These are phyloP conservation scores for Xylariaceae sp. DNA, from an alignment of 2,329 filamentous ascomycete species.

Conservation along the genomic window DNA sequence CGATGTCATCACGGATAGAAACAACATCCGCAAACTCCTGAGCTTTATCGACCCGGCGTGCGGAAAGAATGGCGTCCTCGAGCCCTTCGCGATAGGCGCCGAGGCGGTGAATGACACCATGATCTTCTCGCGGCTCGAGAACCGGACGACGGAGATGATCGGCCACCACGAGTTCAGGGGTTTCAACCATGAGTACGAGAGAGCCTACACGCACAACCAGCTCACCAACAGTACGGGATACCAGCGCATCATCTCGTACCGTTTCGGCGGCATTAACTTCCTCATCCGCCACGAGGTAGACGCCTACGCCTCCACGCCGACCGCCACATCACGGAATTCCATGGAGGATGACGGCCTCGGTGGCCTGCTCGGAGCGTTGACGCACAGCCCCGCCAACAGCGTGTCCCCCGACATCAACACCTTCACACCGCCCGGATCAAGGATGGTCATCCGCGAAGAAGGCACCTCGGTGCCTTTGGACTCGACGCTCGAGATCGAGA, in stretches of 20 bases:
- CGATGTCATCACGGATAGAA: slow-evolving; percentile 43
- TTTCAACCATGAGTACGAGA: slow-evolving; percentile 43
- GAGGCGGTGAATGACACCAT: slow-evolving; percentile 37
- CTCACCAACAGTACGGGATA: slow-evolving; percentile 39
- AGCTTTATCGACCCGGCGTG: slow-evolving; percentile 35
- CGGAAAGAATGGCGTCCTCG: slow-evolving; percentile 20
- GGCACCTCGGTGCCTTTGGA: slow-evolving; percentile 27
- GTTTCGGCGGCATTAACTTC: slow-evolving; percentile 37
- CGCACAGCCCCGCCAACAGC: not conserved
- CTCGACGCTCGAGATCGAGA: not conserved
- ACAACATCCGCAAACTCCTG: slow-evolving; percentile 46
- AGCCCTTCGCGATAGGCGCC: slow-evolving; percentile 39
- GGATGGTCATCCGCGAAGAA: slow-evolving; percentile 3
- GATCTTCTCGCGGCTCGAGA: slow-evolving; percentile 36
- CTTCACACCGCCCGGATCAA: slow-evolving; percentile 8
- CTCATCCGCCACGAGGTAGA: slow-evolving; percentile 42
- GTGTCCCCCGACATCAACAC: not conserved
- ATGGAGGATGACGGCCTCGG: not conserved
- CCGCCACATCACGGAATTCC: not conserved
- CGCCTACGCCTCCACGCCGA: slow-evolving; percentile 31
- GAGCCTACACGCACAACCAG: slow-evolving; percentile 36
- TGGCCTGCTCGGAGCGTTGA: not conserved
- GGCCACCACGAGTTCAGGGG: slow-evolving; percentile 36
- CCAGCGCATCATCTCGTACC: slow-evolving; percentile 42
- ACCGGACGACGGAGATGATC: slow-evolving; percentile 28